A percentile compares a stretch with the other conserved stretches of the same genome.
phyloP scores from a whole-genome alignment of 2,329 filamentous ascomycete species.

The Fusarium algeriense region DNA sequence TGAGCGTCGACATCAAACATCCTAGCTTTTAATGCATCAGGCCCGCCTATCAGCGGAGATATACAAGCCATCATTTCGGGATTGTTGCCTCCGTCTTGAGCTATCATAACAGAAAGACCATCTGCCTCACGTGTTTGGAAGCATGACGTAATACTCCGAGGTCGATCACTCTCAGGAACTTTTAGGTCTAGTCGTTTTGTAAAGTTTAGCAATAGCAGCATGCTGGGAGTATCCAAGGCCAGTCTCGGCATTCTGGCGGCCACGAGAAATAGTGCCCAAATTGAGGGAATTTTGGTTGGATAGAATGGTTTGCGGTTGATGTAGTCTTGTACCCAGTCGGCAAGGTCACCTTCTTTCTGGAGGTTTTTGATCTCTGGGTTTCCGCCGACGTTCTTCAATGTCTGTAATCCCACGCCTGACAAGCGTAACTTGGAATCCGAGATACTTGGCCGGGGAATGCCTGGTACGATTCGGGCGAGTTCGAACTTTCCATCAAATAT shows the following conservation, averaged over 20 bases:
- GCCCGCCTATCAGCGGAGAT: neutral
- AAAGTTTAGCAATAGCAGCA: constrained; percentile 1
- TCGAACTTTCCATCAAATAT: neutral
- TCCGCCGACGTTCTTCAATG: neutral
- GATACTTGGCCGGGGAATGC: neutral
- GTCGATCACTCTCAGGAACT: neutral
- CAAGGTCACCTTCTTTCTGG: neutral
- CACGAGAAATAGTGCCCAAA: neutral
- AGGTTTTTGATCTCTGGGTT: neutral
- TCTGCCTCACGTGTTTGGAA: neutral
- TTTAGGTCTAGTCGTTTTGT: neutral
- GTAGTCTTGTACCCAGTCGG: constrained; percentile 4
- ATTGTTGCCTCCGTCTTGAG: neutral
- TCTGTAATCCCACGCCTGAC: neutral
- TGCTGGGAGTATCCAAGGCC: neutral
- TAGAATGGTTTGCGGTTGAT: neutral
- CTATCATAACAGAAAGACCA: neutral
- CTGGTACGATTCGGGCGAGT: rapidly evolving
- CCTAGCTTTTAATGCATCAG: neutral
- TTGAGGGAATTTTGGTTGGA: neutral
- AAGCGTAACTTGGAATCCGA: neutral
- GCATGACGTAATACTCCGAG: neutral
- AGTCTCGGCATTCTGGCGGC: neutral
- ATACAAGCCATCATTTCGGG: neutral
- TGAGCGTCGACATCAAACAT: neutral